Base-by-base conservation (phyloP, 805 yeast species). In the Debaryomyces tyrocola region DNA sequence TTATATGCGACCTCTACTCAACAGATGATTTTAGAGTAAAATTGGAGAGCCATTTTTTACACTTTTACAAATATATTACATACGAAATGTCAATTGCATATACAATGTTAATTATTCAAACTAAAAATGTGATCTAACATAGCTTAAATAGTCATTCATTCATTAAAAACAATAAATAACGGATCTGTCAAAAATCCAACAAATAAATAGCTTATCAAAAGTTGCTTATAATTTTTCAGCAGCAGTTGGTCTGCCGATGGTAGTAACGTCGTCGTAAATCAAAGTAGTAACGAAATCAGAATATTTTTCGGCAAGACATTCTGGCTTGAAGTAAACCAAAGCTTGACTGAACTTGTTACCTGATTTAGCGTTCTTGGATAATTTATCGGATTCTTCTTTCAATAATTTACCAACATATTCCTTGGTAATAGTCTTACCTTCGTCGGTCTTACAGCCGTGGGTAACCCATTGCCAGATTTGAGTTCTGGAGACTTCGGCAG, bases 401-500 rank as follows among this genome's bases (percentile, higher is more conserved):
- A 87, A 77, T 53, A 84, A 71, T 52, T 69, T 64, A 33, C 74
- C 59, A 41, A 85, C 82, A 56, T 81, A 78, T 33, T 79, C 82
- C 44, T 86, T 78, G 46, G 87, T 83, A 31, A 86, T 75, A 21
- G 58, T 69, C 44, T 72, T 76, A 41, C 83, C 83, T 20, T 82
- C 74, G 57, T 84, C 88, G 45, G 80, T 75, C 46, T 62, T 69
- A 38, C 82, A 85, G 38, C 81, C 80, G 63, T 87, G 91, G 48
- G 82, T 84, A 43, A 83, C 87, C 95, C 95, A 87, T 63, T 88
- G 90, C 77, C 84, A 84, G 55, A 87, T 74, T 69, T 86, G 92
- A 50, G 90, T 78, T 71, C 94, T 79, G 33, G 91, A 84, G 34
- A 87, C 95, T 68, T 87, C 95, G 35, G 94, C 92, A 42, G 95